Percentiles rank a stretch among this genome's conserved stretches.
These are phyloP conservation scores for Filobasidium uniguttulatum DNA, from an alignment of 1,284 basidiomycete genomes.

Conservation along the genomic window DNA sequence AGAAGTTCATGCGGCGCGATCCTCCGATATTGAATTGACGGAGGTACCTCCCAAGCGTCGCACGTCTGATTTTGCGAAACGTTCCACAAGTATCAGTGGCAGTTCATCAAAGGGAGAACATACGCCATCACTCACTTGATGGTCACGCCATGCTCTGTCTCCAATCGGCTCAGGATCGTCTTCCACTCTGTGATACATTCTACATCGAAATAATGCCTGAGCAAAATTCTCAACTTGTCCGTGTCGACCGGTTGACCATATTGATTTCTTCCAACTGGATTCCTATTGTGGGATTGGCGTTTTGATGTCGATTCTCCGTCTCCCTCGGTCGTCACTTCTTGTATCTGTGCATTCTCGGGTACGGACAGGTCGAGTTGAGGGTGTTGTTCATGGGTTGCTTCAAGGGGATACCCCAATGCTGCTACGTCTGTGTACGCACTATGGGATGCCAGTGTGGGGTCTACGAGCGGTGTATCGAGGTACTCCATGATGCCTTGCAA, in stretches of 20 bases:
- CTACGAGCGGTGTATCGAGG: no score
- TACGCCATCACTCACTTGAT: neutral
- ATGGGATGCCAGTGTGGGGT: no score
- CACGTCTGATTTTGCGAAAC: neutral
- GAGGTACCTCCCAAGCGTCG: neutral
- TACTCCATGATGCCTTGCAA: no score
- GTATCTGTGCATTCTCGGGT: no score
- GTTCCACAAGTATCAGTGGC: no score
- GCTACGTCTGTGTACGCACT: no score
- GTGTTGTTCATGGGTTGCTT: no score
- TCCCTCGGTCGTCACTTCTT: no score
- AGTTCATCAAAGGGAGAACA: no score
- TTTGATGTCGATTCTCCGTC: no score
- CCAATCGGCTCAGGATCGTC: neutral
- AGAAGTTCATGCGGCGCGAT: neutral
- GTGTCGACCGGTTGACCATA: neutral
- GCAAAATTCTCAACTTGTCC: neutral
- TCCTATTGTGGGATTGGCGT: neutral
- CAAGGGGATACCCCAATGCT: no score
- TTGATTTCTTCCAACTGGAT: neutral
- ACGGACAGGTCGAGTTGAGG: no score
- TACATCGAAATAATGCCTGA: neutral
- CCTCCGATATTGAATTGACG: constrained; percentile 3
- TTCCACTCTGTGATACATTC: constrained; percentile 3
- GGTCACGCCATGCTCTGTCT: neutral